These are phyloP conservation scores for Nothomitra cinnamomea DNA, from an alignment of 2,329 filamentous ascomycete species.

Conservation along the genomic window DNA sequence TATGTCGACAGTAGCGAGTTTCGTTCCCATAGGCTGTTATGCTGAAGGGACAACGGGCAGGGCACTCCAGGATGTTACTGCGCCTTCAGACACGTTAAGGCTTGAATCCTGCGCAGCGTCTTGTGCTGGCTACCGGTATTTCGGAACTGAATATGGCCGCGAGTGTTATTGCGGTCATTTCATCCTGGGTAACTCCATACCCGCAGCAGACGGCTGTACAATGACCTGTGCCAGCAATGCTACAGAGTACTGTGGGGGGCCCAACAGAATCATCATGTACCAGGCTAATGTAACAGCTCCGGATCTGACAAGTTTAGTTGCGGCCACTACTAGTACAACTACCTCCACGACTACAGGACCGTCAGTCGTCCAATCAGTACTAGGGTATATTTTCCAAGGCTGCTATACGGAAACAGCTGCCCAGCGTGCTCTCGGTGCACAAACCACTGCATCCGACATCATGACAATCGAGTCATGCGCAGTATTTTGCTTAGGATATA, in stretches of 20 bases:
- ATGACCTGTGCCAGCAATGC: conserved; percentile 10
- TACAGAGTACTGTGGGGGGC: conserved; percentile 8
- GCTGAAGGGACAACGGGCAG: background rate
- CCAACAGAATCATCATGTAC: conserved; percentile 8
- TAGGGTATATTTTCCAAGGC: background rate
- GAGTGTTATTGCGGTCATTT: conserved; percentile 2
- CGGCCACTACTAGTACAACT: background rate
- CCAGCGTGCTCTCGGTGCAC: background rate
- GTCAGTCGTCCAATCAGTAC: background rate
- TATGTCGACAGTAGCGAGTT: background rate
- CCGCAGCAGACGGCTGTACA: conserved; percentile 10
- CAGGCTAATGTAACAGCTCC: conserved; percentile 7
- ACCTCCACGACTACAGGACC: background rate
- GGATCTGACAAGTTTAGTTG: background rate
- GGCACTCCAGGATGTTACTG: background rate
- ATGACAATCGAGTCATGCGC: conserved; percentile 4
- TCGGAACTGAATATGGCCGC: background rate
- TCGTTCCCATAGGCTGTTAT: background rate
- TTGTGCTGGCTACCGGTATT: conserved; percentile 1
- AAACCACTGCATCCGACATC: background rate
- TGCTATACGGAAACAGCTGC: background rate
- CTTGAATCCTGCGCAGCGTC: background rate
- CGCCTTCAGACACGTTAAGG: background rate
- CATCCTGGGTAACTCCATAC: background rate
- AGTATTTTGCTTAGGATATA: background rate